A percentile compares a stretch with the other conserved stretches of the same genome.
These are phyloP conservation scores for Fistulina hepatica DNA, from an alignment of 1,284 basidiomycete genomes.

Conservation along the genomic window DNA sequence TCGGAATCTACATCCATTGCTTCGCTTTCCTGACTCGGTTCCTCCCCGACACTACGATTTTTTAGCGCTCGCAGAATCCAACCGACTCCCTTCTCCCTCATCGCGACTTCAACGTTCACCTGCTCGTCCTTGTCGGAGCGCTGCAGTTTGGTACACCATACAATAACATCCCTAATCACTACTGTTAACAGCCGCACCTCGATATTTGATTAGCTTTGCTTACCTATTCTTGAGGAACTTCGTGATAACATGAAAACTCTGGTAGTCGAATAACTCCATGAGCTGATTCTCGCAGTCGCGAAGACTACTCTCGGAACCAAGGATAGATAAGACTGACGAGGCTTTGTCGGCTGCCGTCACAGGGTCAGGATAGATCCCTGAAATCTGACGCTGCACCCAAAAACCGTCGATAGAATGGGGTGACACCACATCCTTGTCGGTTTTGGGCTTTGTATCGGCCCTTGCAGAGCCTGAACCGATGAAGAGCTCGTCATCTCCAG, in stretches of 20 bases:
- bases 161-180: conserved; percentile 90
- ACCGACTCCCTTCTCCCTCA: conserved; percentile 94
- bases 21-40: too few species aligned
- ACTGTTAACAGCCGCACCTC: too few species aligned
- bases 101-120: conserved; percentile 92
- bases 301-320: conserved; percentile 81
- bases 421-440: conserved; percentile 72
- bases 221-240: conserved; percentile 91
- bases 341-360: conserved; percentile 93
- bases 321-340: conserved; percentile 73
- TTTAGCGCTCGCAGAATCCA: conserved; percentile 87
- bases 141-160: conserved; percentile 97
- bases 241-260: conserved; percentile 85
- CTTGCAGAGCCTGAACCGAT: conserved; percentile 60
- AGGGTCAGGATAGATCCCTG: conserved; percentile 86
- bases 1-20: conserved; percentile 74
- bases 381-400: conserved; percentile 95
- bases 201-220: too few species aligned
- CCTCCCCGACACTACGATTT: too few species aligned
- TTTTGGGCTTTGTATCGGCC: conserved; percentile 36
- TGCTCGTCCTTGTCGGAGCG: conserved; percentile 84
- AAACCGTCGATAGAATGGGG: conserved; percentile 93
- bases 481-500: conserved; percentile 50
- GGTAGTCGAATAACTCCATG: conserved; percentile 96
- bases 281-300: conserved; percentile 96